A percentile compares a stretch with the other conserved stretches of the same genome.
phyloP scores from a whole-genome alignment of 805 yeast species.

The Monosporozyma solicola region DNA sequence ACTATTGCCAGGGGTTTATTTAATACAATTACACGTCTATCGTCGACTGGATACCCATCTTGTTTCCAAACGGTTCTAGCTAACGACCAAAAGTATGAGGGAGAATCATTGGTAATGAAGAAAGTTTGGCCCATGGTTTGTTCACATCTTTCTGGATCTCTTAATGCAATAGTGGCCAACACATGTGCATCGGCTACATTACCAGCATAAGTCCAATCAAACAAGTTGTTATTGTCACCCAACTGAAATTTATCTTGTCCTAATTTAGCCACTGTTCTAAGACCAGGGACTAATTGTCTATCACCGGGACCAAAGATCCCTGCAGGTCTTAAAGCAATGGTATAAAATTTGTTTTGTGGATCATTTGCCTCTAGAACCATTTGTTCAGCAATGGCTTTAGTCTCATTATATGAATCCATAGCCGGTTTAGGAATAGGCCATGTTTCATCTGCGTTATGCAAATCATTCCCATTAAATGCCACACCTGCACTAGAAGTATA shows the following conservation, averaged over 20 bases:
- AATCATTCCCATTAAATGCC: constrained; percentile 88
- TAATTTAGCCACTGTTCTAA: constrained; percentile 67
- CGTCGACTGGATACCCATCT: constrained; percentile 73
- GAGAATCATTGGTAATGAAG: constrained; percentile 88
- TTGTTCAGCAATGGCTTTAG: constrained; percentile 85
- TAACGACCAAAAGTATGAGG: constrained; percentile 93
- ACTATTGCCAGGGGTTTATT: constrained; percentile 67
- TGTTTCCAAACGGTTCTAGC: constrained; percentile 97
- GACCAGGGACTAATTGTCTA: constrained; percentile 89
- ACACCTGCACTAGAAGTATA: constrained; percentile 98
- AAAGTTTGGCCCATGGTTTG: constrained; percentile 77
- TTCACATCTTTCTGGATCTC: constrained; percentile 36
- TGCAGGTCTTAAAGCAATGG: constrained; percentile 90
- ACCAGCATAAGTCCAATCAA: constrained; percentile 97
- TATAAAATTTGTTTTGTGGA: constrained; percentile 45
- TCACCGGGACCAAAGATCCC: constrained; percentile 99
- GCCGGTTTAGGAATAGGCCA: constrained; percentile 89
- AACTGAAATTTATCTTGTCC: constrained; percentile 91
- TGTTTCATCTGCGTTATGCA: constrained; percentile 84
- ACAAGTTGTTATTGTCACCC: constrained; percentile 88
- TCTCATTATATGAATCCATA: constrained; percentile 95
- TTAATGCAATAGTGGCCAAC: constrained; percentile 58
- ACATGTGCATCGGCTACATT: constrained; percentile 97
- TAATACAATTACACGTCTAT: constrained; percentile 57
- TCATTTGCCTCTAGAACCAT: constrained; percentile 70